These are phyloP conservation scores for Toxoplasma gondii DNA, from an alignment of 169 alveolate genomes.

Conservation along the genomic window DNA sequence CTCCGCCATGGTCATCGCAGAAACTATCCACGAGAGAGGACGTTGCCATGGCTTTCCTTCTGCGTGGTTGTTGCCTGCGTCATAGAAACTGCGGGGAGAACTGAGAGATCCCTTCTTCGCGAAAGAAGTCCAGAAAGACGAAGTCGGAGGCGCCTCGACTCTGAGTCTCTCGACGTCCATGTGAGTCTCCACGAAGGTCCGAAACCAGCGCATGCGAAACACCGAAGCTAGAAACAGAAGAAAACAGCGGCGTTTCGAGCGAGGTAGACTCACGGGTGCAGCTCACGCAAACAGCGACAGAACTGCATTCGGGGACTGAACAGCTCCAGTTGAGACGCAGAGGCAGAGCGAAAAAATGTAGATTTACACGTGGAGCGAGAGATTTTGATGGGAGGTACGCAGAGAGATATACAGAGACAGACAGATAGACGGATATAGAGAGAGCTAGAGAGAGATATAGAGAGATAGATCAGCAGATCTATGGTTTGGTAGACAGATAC, in stretches of 20 bases:
- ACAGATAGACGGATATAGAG: no score
- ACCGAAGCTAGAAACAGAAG: slow-evolving; percentile 16
- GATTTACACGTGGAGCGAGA: no score
- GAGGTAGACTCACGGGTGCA: no score
- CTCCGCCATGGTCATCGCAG: slow-evolving; percentile 46
- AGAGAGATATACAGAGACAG: no score
- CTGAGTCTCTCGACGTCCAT: not conserved
- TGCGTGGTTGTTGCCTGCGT: not conserved
- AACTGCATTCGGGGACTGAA: no score
- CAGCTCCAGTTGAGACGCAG: no score
- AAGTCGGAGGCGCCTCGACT: not conserved
- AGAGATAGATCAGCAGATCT: no score
- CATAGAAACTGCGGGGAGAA: not conserved
- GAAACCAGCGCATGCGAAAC: slow-evolving; percentile 23
- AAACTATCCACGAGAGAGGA: slow-evolving; percentile 2
- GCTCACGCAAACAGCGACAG: no score
- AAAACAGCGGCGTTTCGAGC: not conserved
- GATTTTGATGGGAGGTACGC: no score
- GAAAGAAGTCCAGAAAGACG: not conserved
- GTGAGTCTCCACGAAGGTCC: slow-evolving; percentile 1
- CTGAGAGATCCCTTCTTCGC: not conserved
- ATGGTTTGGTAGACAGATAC: not conserved
- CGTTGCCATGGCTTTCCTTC: not conserved
- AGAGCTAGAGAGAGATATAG: no score
- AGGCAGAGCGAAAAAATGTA: no score